Base-by-base conservation (phyloP, 306 rosid genomes). In the Cicer pinnatifidum region DNA sequence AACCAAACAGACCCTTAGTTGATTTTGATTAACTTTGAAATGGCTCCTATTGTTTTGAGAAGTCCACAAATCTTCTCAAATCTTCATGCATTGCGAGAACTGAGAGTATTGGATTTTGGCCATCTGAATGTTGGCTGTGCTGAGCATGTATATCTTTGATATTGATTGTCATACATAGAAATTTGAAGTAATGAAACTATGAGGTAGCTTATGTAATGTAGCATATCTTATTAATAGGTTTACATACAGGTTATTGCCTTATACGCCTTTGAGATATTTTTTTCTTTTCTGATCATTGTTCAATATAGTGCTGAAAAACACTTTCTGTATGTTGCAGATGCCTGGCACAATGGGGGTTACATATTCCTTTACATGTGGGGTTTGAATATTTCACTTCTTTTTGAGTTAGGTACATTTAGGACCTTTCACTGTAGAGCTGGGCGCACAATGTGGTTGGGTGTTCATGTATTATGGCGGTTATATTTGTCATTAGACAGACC, bases 381-480 rank as follows among this genome's bases (percentile, higher is more conserved):
- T 57, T 75, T 66, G 80, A 46, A 53, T 71, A 41, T 52, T 69
- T 76, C 37, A 57, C 75, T 44, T 66, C 51, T 78, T 72, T 81
- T 63, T 67, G 72, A 76, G 71, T 44, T 81, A 78, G 82, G 69
- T 52, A 58, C 39, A 69, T 66, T 50, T 41, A 66, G 73, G 80
- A 72, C 38, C 69, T 71, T 62, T 76, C 77, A 53, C 75, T 67
- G 67, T 81, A 78, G 82, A 78, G 77, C 52, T 59, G 76, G 83
- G 56, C 71, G 37, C 56, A 51, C 69, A 37, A 37, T 57, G 58
- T 81, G 23, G 16, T 70, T 74, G 63, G 85, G 43, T 43, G 41
- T 71, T 81, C 15, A 71, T 85, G 88, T 85, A 75, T 61, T 67
- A 78, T 78, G 84, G 73, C 33, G 70, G 79, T 72, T 65, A 66